Conservation (phyloP, 2,329 filamentous ascomycete species). For the Aureobasidium sp. region DNA sequence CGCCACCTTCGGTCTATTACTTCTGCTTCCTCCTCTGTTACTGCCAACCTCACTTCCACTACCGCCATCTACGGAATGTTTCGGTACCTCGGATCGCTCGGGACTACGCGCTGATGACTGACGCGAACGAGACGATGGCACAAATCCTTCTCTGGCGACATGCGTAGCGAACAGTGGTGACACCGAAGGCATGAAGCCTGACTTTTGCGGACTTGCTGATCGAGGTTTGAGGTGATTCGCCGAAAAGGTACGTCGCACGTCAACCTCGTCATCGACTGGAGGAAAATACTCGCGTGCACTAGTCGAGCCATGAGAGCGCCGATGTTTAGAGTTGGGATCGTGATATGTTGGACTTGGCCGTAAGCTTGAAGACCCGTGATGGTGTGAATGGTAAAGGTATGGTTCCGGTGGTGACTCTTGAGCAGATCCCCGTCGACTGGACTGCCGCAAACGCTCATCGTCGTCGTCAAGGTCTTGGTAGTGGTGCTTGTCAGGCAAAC, state of each 20-base stretch:
- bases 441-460: not conserved
- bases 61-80: slow-evolving; percentile 1
- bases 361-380: slow-evolving; percentile 34
- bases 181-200: slow-evolving; percentile 48
- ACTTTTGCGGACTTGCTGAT: slow-evolving; percentile 26
- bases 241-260: slow-evolving; percentile 22
- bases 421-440: slow-evolving; percentile 15
- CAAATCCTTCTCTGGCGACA: slow-evolving; percentile 35
- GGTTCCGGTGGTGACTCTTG: slow-evolving; percentile 33
- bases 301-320: not conserved
- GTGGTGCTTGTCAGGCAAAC: slow-evolving; percentile 29
- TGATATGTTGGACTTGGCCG: slow-evolving; percentile 10
- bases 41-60: slow-evolving; percentile 17
- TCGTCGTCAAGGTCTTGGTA: slow-evolving; percentile 26
- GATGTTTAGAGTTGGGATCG: not conserved
- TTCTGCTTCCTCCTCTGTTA: not conserved
- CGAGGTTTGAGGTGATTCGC: slow-evolving; percentile 25
- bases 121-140: slow-evolving; percentile 16
- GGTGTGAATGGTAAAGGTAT: slow-evolving; percentile 35
- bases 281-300: slow-evolving; percentile 35
- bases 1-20: not conserved
- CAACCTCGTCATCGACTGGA: slow-evolving; percentile 23
- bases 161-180: slow-evolving; percentile 53
- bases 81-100: not conserved
- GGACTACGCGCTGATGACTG: slow-evolving; percentile 14